Percentiles rank a stretch among this genome's conserved stretches.
phyloP scores from a whole-genome alignment of 2,329 filamentous ascomycete genomes.

The Curvularia sp. region DNA sequence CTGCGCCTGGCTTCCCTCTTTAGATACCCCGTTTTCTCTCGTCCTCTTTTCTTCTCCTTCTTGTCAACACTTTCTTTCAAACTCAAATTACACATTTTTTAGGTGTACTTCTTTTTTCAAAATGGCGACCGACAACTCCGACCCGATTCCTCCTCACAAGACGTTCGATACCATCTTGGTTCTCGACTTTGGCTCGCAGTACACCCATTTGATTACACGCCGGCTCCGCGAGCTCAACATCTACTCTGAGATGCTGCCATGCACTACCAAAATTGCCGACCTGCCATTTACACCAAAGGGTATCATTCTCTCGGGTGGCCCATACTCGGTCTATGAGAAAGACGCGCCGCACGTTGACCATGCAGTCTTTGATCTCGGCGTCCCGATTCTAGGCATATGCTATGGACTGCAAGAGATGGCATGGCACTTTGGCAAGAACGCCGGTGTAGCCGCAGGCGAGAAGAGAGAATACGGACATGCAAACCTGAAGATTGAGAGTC shows the following conservation, averaged over 20 bases:
- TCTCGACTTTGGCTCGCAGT: constrained; percentile 76
- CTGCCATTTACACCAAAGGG: constrained; percentile 82
- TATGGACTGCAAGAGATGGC: constrained; percentile 76
- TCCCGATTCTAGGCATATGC: constrained; percentile 69
- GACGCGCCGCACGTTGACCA: constrained; percentile 82
- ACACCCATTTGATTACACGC: constrained; percentile 76
- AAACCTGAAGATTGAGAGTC: constrained; percentile 66
- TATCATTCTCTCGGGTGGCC: constrained; percentile 77
- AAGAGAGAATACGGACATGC: constrained; percentile 77
- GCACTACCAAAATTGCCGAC: constrained; percentile 80
- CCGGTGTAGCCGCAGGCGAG: constrained; percentile 67
- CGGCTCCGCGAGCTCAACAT: constrained; percentile 80
- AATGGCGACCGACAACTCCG: constrained; percentile 51
- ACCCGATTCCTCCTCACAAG: constrained; percentile 57
- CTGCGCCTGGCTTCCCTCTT: constrained; percentile 7
- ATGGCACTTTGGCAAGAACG: constrained; percentile 69
- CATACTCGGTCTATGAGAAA: constrained; percentile 81
- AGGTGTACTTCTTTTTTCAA: constrained; percentile 21
- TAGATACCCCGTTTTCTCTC: constrained; percentile 15
- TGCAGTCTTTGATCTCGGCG: constrained; percentile 76
- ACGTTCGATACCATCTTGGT: constrained; percentile 73
- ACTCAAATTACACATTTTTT: constrained; percentile 18
- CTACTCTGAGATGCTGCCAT: constrained; percentile 88
- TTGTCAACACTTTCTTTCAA: constrained; percentile 19
- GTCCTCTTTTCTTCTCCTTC: constrained; percentile 10